Evolutionary conservation across 257 asterid genomes (phyloP).

Genomic region (Linaria vulgaris): DNA sequence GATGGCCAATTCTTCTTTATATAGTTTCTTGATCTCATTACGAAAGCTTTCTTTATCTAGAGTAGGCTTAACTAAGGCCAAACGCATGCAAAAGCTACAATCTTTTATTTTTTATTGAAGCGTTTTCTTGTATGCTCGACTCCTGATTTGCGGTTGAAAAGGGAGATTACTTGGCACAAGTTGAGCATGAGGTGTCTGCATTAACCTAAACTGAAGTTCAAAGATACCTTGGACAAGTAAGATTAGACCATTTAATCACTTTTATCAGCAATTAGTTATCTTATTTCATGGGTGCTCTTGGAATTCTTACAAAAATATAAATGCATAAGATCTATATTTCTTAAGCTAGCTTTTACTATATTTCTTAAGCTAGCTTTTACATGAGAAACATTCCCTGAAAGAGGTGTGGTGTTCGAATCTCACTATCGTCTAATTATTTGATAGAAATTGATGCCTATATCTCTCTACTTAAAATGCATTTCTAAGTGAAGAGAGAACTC

Average conservation of each 20-base stretch:
- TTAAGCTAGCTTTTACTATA: too few relatives aligned
- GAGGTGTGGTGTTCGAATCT: too few relatives aligned
- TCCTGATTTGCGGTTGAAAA: slow-evolving; percentile 27
- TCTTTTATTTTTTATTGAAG: slow-evolving; percentile 24
- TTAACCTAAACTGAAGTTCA: slow-evolving; percentile 13
- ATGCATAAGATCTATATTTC: too few relatives aligned
- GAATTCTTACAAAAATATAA: too few relatives aligned
- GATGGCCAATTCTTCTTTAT: slow-evolving; percentile 26
- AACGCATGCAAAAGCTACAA: slow-evolving; percentile 30
- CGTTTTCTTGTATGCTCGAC: neutral
- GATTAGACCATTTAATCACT: slow-evolving; percentile 18
- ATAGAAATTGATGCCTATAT: too few relatives aligned
- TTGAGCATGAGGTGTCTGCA: slow-evolving; percentile 30
- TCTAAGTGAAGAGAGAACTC: too few relatives aligned
- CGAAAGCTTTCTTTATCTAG: slow-evolving; percentile 16
- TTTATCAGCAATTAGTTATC: slow-evolving; percentile 27
- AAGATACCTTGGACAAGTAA: slow-evolving; percentile 24
- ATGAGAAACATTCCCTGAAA: too few relatives aligned
- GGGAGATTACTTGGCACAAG: slow-evolving; percentile 20
- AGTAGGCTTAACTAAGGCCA: slow-evolving; percentile 8
- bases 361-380: too few relatives aligned
- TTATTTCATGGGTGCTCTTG: too few relatives aligned
- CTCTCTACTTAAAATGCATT: too few relatives aligned
- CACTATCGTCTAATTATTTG: too few relatives aligned
- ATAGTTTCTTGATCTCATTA: slow-evolving; percentile 21